phyloP scores from a whole-genome alignment of 768 basidiomycete genomes.

The Lepiota subincarnata region DNA sequence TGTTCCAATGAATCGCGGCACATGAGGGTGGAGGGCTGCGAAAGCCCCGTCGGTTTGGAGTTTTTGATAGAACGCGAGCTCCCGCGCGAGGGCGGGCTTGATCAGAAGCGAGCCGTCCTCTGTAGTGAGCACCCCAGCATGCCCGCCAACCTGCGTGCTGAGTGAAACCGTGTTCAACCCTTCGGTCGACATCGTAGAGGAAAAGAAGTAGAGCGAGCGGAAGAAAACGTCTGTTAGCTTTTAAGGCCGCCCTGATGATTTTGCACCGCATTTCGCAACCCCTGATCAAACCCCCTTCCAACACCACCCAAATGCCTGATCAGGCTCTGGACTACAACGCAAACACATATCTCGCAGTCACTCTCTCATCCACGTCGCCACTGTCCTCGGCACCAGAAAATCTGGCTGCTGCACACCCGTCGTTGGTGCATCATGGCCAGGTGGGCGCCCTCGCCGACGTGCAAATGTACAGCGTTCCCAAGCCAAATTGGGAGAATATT shows the following conservation, averaged over 20 bases:
- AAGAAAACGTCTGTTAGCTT: not conserved
- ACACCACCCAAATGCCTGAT: constrained; percentile 14
- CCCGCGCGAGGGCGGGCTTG: constrained; percentile 64
- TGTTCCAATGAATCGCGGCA: constrained; percentile 78
- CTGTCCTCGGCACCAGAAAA: constrained; percentile 26
- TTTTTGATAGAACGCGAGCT: constrained; percentile 68
- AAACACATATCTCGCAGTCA: constrained; percentile 42
- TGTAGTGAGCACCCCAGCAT: constrained; percentile 64
- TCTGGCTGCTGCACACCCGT: constrained; percentile 28
- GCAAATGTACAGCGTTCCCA: constrained; percentile 41
- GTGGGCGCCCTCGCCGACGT: constrained; percentile 41
- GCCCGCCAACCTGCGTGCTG: constrained; percentile 74
- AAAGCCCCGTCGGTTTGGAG: constrained; percentile 39
- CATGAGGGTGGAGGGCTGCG: constrained; percentile 48
- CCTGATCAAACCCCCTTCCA: not conserved
- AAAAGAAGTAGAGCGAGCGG: not conserved
- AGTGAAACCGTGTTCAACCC: constrained; percentile 23
- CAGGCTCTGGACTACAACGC: constrained; percentile 31
- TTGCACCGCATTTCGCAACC: not conserved
- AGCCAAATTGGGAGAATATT: constrained; percentile 28
- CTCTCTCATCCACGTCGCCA: constrained; percentile 31
- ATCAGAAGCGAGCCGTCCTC: constrained; percentile 77
- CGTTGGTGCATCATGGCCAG: constrained; percentile 33
- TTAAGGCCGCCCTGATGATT: too few species aligned
- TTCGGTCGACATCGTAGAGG: not conserved